These are phyloP conservation scores for Amylostereum areolatum DNA, from an alignment of 1,284 basidiomycete genomes.

Conservation along the genomic window DNA sequence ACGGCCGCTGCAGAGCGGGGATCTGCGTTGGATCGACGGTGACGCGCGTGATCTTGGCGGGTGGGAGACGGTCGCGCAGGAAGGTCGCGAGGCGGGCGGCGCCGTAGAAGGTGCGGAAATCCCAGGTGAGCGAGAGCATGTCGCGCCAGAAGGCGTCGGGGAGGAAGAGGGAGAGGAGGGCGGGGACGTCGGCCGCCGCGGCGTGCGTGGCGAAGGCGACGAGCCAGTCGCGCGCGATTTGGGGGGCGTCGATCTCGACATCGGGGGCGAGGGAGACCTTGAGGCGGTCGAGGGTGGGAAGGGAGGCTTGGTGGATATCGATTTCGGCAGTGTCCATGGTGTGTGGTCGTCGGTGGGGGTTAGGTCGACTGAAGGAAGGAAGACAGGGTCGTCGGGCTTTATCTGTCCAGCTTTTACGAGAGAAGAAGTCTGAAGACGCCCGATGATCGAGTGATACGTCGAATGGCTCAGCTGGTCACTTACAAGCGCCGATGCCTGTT, in stretches of 20 bases:
- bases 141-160: conserved; percentile 47
- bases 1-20: conserved; percentile 22
- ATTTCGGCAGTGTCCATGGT: conserved; percentile 1
- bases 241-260: not conserved
- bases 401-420: no score
- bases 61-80: conserved; percentile 34
- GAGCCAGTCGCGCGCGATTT: not conserved
- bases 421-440: no score
- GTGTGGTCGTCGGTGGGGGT: no score
- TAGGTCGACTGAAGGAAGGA: no score
- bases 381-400: no score
- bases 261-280: not conserved
- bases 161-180: not conserved
- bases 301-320: not conserved
- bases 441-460: no score
- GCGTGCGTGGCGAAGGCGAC: not conserved
- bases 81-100: conserved; percentile 32
- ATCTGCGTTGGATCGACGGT: conserved; percentile 22
- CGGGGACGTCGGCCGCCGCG: not conserved
- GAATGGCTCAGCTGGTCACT: no score
- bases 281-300: not conserved
- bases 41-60: conserved; percentile 30
- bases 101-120: conserved; percentile 51
- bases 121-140: conserved; percentile 52
- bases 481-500: no score